Evolutionary conservation across 2,329 filamentous ascomycete species (phyloP).

Genomic region (Pseudocercospora musae): DNA sequence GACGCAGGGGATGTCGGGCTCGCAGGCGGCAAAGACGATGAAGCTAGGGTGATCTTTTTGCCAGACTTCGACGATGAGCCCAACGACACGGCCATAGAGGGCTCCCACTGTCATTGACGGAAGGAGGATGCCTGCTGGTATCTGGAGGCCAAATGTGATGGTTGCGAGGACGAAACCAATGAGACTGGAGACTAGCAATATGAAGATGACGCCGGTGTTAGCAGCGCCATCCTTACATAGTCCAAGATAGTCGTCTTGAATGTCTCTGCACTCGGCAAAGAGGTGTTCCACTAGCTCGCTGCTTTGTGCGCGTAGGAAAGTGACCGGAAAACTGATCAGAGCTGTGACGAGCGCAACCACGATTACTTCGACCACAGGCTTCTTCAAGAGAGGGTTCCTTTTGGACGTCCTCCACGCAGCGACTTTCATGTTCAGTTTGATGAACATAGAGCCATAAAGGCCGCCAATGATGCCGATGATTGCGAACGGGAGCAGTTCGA

Average conservation of each 20-base stretch:
- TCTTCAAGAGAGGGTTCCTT: conserved; percentile 58
- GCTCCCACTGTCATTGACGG: conserved; percentile 96
- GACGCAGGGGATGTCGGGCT: conserved; percentile 81
- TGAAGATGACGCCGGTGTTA: conserved; percentile 75
- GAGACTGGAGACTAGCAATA: conserved; percentile 76
- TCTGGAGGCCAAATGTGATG: conserved; percentile 88
- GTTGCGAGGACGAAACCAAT: conserved; percentile 82
- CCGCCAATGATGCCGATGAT: conserved; percentile 85
- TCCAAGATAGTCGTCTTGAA: conserved; percentile 80
- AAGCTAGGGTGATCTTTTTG: conserved; percentile 74
- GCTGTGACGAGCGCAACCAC: conserved; percentile 78
- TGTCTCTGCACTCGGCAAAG: conserved; percentile 83
- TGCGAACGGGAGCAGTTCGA: conserved; percentile 85
- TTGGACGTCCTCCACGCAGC: conserved; percentile 73
- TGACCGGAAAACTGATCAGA: conserved; percentile 89
- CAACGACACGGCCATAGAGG: conserved; percentile 81
- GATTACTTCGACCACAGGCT: conserved; percentile 75
- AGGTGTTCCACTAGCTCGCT: conserved; percentile 88
- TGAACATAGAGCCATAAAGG: conserved; percentile 92
- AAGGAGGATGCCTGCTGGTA: conserved; percentile 91
- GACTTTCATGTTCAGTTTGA: conserved; percentile 87
- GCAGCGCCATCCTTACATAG: conserved; percentile 85
- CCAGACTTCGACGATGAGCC: conserved; percentile 85
- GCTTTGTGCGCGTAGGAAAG: conserved; percentile 90
- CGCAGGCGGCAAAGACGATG: conserved; percentile 72